phyloP scores from a whole-genome alignment of 2,329 filamentous ascomycete species.

The Ascochyta fabae region DNA sequence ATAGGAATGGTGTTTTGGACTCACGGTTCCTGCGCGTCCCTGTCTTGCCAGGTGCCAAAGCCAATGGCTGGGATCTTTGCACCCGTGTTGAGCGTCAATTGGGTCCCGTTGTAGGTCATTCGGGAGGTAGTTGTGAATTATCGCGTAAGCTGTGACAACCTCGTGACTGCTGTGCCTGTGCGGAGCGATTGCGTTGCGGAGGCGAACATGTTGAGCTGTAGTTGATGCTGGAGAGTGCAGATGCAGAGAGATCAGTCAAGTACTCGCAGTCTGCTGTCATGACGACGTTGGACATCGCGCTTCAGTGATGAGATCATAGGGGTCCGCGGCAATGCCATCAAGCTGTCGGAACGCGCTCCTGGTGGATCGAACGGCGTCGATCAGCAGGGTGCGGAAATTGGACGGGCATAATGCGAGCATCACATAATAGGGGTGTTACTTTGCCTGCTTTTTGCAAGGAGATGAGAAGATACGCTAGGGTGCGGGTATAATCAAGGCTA shows the following conservation, averaged over 20 bases:
- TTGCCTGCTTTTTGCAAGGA: too few species aligned
- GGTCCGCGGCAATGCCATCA: constrained; percentile 2
- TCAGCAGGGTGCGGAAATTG: constrained; percentile 1
- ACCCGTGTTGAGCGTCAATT: constrained; percentile 68
- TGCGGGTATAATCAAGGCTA: background rate
- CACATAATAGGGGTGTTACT: too few species aligned
- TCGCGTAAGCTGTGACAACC: constrained; percentile 25
- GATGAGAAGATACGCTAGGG: background rate
- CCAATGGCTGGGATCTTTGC: constrained; percentile 78
- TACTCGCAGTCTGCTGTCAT: background rate
- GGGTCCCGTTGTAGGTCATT: constrained; percentile 46
- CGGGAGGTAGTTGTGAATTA: constrained; percentile 25
- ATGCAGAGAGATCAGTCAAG: constrained; percentile 1
- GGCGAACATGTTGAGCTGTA: constrained; percentile 21
- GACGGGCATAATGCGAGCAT: constrained; percentile 1
- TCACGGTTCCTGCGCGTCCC: constrained; percentile 38
- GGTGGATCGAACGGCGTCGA: background rate
- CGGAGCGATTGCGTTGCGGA: constrained; percentile 16
- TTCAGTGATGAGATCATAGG: constrained; percentile 14
- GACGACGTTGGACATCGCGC: background rate
- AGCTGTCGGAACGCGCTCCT: constrained; percentile 2
- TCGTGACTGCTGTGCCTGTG: constrained; percentile 13
- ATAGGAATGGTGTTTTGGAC: background rate
- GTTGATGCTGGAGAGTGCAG: background rate
- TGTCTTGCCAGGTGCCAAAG: constrained; percentile 53